phyloP scores from a whole-genome alignment of 768 basidiomycete species.

The Mycena capillaripes region DNA sequence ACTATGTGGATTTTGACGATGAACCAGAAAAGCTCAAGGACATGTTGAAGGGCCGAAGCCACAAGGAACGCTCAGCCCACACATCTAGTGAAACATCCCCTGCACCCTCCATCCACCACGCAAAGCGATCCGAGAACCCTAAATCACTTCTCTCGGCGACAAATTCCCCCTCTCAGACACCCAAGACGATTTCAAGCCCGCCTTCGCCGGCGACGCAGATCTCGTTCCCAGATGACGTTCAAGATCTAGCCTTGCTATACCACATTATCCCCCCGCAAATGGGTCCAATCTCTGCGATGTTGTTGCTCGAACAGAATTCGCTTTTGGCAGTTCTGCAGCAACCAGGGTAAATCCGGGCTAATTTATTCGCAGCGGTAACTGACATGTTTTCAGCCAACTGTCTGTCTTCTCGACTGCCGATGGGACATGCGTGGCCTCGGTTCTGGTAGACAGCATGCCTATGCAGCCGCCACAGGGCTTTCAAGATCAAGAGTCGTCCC shows the following conservation, averaged over 20 bases:
- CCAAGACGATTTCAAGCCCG: slow-evolving; percentile 56
- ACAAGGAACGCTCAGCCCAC: slow-evolving; percentile 51
- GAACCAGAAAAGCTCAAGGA: slow-evolving; percentile 84
- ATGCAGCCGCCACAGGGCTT: slow-evolving; percentile 46
- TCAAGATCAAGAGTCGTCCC: slow-evolving; percentile 49
- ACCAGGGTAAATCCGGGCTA: slow-evolving; percentile 67
- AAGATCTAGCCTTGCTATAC: slow-evolving; percentile 51
- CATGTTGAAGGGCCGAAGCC: slow-evolving; percentile 70
- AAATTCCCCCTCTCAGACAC: slow-evolving; percentile 58
- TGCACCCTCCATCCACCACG: slow-evolving; percentile 23
- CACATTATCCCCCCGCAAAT: slow-evolving; percentile 64
- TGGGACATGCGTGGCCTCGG: slow-evolving; percentile 51
- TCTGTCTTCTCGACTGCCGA: slow-evolving; percentile 69
- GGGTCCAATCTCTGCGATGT: slow-evolving; percentile 61
- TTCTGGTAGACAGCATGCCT: slow-evolving; percentile 45
- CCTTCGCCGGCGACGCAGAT: slow-evolving; percentile 50
- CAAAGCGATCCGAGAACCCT: slow-evolving; percentile 51
- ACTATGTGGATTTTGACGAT: slow-evolving; percentile 86
- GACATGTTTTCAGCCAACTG: slow-evolving; percentile 57
- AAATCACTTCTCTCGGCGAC: slow-evolving; percentile 62
- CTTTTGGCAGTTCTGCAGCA: slow-evolving; percentile 70
- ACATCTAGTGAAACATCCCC: slow-evolving; percentile 29
- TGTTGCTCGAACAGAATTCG: slow-evolving; percentile 56
- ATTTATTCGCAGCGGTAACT: not conserved
- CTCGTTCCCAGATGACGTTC: slow-evolving; percentile 42